These are phyloP conservation scores for Anisodus tanguticus DNA, from an alignment of 257 asterid genomes.

Conservation along the genomic window DNA sequence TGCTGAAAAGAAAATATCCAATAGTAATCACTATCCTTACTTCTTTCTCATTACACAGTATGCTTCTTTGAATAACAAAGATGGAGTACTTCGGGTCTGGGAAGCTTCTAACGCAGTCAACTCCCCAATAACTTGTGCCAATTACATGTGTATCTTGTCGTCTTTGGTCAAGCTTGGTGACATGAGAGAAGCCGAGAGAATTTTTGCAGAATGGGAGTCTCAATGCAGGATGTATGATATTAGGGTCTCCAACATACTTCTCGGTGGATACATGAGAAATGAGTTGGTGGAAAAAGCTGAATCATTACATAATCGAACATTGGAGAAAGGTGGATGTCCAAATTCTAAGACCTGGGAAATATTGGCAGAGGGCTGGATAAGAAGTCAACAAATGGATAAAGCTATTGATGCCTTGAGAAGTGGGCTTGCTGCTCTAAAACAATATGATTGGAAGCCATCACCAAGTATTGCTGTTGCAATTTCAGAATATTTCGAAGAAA, in stretches of 20 bases:
- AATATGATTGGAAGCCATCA: constrained; percentile 44
- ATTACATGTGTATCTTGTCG: constrained; percentile 47
- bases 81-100: constrained; percentile 47
- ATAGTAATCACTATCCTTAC: constrained; percentile 42
- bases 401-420: constrained; percentile 38
- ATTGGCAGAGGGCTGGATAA: constrained; percentile 47
- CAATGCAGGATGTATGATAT: constrained; percentile 42
- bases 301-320: constrained; percentile 35
- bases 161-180: constrained; percentile 50
- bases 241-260: constrained; percentile 50
- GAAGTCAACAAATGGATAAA: constrained; percentile 38
- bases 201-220: constrained; percentile 46
- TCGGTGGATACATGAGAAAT: constrained; percentile 48
- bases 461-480: constrained; percentile 34
- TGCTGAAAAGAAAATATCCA: constrained; percentile 45
- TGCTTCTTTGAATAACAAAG: constrained; percentile 45
- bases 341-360: constrained; percentile 55
- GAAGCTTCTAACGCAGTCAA: constrained; percentile 39
- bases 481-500: constrained; percentile 35
- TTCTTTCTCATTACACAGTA: constrained; percentile 43
- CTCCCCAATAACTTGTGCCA: constrained; percentile 40
- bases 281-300: constrained; percentile 40
- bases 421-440: constrained; percentile 33
- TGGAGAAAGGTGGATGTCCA: constrained; percentile 48
- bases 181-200: constrained; percentile 36